These are phyloP conservation scores for Chalaropsis thielavioides DNA, from an alignment of 2,329 filamentous ascomycete species.

Conservation along the genomic window DNA sequence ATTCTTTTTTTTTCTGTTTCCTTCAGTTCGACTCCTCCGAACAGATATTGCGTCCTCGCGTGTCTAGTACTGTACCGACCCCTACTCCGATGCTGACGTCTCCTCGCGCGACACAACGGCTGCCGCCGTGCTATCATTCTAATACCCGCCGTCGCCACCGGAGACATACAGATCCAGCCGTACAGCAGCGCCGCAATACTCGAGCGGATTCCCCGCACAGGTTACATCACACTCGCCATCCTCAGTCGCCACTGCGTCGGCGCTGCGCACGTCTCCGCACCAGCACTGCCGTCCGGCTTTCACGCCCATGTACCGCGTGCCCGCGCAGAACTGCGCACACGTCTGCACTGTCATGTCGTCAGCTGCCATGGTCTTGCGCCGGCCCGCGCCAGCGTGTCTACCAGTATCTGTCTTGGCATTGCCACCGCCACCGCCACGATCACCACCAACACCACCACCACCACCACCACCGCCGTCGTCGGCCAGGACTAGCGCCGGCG, in stretches of 20 bases:
- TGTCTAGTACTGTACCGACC: no score
- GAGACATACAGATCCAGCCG: neutral
- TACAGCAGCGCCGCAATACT: neutral
- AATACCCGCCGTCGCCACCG: neutral
- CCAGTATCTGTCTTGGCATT: no score
- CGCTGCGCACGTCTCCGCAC: neutral
- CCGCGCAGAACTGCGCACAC: neutral
- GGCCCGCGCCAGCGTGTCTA: constrained; percentile 19
- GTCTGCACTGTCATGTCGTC: neutral
- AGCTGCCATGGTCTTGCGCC: neutral
- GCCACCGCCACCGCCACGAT: no score
- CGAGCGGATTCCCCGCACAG: neutral
- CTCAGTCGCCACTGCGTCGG: neutral
- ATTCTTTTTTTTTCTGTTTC: neutral
- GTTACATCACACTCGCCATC: neutral
- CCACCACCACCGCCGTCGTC: no score
- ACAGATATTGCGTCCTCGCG: neutral
- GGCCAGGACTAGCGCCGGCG: no score
- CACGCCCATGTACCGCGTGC: neutral
- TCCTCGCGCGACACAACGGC: no score
- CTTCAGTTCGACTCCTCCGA: neutral
- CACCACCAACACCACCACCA: no score
- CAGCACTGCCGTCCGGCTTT: neutral
- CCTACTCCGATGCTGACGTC: neutral
- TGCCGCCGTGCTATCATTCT: no score